phyloP scores from a whole-genome alignment of 495 filamentous ascomycete species.

The Aspergillus panamensis region DNA sequence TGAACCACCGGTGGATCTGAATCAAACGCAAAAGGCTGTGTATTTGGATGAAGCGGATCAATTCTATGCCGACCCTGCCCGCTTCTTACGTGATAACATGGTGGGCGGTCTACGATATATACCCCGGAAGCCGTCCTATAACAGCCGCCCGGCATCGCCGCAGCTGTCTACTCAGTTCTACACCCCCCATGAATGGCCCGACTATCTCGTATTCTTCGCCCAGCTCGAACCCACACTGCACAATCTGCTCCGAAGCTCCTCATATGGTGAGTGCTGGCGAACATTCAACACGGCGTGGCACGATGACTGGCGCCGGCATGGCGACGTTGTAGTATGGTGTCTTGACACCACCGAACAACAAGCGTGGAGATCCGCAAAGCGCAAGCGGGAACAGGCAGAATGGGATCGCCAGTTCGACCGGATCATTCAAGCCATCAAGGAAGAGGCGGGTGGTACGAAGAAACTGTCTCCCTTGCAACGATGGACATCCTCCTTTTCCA shows the following conservation, averaged over 20 bases:
- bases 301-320: constrained; percentile 79
- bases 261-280: constrained; percentile 66
- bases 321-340: constrained; percentile 86
- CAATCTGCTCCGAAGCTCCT: constrained; percentile 48
- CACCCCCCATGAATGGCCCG: constrained; percentile 48
- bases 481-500: constrained; percentile 21
- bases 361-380: constrained; percentile 28
- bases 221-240: constrained; percentile 53
- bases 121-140: constrained; percentile 41
- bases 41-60: constrained; percentile 89
- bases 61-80: constrained; percentile 68
- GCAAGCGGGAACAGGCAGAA: constrained; percentile 21
- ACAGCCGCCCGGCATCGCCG: constrained; percentile 3
- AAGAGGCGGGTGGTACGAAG: constrained; percentile 19
- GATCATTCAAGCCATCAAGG: constrained; percentile 31
- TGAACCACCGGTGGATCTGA: constrained; percentile 76
- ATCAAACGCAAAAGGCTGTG: constrained; percentile 47
- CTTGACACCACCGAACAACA: constrained; percentile 38
- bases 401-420: constrained; percentile 39
- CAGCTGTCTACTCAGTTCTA: constrained; percentile 6
- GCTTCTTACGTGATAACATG: constrained; percentile 57
- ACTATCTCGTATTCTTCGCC: constrained; percentile 63
- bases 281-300: constrained; percentile 79
- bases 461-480: constrained; percentile 14
- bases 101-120: constrained; percentile 37